These are phyloP conservation scores for Thelonectria discophora DNA, from an alignment of 2,329 filamentous ascomycete species.

Conservation along the genomic window DNA sequence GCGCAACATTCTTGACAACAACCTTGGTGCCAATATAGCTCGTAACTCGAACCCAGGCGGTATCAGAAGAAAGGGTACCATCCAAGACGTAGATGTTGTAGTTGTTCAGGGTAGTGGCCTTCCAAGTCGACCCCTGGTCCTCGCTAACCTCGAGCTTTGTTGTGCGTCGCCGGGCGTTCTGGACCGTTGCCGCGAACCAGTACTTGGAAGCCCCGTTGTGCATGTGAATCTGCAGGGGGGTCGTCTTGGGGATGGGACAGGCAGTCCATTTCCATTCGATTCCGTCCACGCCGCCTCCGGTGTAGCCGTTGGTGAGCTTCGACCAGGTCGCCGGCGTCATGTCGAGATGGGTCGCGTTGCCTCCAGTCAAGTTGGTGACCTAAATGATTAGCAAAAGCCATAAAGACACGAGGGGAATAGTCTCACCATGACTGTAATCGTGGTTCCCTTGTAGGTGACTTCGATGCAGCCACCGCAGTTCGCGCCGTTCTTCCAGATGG, in stretches of 20 bases:
- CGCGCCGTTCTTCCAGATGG: slow-evolving; percentile 7
- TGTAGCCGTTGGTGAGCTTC: slow-evolving; percentile 4
- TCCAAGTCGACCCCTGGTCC: not conserved
- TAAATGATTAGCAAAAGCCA: not conserved
- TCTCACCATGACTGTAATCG: slow-evolving; percentile 2
- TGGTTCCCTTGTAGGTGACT: slow-evolving; percentile 1
- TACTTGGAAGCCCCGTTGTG: slow-evolving; percentile 6
- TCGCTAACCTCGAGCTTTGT: not conserved
- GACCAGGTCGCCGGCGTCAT: slow-evolving; percentile 5
- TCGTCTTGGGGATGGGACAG: not conserved
- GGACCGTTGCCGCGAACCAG: slow-evolving; percentile 2
- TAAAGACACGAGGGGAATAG: not conserved
- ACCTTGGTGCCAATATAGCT: not conserved
- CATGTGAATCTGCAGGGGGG: slow-evolving; percentile 7
- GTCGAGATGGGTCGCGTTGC: slow-evolving; percentile 9
- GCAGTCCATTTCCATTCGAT: slow-evolving; percentile 9
- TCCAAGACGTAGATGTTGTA: slow-evolving; percentile 6
- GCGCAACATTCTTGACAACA: slow-evolving; percentile 1
- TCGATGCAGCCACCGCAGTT: slow-evolving; percentile 7
- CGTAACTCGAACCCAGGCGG: slow-evolving; percentile 6
- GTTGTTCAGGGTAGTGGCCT: not conserved
- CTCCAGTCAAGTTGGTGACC: slow-evolving; percentile 4
- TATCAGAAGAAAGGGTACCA: not conserved
- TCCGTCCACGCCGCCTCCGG: slow-evolving; percentile 4
- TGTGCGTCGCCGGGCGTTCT: slow-evolving; percentile 2